A percentile compares a stretch with the other conserved stretches of the same genome.
Conservation (phyloP, 768 basidiomycete species). For the Chalciporus pseudorubinellus region DNA sequence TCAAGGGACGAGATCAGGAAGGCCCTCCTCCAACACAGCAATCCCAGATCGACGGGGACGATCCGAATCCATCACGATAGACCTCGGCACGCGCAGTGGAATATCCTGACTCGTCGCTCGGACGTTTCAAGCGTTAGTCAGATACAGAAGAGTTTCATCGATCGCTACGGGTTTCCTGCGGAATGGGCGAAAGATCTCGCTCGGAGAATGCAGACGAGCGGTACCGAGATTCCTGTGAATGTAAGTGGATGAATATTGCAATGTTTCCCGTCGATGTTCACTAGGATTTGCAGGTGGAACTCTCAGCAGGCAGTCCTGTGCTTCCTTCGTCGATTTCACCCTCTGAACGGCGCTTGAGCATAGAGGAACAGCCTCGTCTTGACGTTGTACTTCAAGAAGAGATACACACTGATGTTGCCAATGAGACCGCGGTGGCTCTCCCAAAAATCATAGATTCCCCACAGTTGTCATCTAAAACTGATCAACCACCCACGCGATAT, state of each 20-base stretch:
- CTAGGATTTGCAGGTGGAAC: background rate
- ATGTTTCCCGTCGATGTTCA: too few relatives aligned
- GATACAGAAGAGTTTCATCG: background rate
- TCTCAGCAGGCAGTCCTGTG: background rate
- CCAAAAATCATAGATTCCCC: too few relatives aligned
- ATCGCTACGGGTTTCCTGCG: background rate
- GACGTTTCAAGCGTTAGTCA: background rate
- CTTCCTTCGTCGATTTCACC: background rate
- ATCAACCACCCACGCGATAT: background rate
- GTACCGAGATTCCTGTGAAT: background rate
- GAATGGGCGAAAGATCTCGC: background rate
- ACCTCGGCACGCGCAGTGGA: background rate
- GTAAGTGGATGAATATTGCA: background rate
- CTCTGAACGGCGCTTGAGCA: background rate
- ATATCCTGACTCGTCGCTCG: background rate
- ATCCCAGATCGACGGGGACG: background rate
- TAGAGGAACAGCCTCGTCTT: background rate
- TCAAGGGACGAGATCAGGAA: slow-evolving; percentile 3
- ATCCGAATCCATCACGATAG: background rate
- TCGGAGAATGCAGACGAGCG: background rate
- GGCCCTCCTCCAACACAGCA: background rate
- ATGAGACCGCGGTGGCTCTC: too few relatives aligned
- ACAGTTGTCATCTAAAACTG: too few relatives aligned
- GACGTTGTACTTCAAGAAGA: background rate
- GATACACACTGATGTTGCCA: too few relatives aligned